These are phyloP conservation scores for Pythium sukuiense DNA, from an alignment of 352 stramenopile species.

Conservation along the genomic window DNA sequence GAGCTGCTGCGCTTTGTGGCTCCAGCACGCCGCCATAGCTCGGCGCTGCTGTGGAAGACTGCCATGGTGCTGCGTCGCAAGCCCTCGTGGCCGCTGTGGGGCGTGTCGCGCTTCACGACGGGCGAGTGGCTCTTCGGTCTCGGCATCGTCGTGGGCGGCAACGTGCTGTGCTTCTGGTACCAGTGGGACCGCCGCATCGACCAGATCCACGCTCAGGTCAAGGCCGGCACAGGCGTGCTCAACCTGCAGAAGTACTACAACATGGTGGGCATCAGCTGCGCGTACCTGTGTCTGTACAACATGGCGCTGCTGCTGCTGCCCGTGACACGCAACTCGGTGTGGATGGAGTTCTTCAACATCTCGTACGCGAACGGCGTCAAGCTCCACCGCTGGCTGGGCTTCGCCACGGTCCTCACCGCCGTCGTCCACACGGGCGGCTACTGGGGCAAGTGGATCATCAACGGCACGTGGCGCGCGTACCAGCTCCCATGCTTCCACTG, in stretches of 20 bases:
- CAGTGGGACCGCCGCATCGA: constrained; percentile 44
- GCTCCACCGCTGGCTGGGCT: constrained; percentile 41
- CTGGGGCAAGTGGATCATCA: constrained; percentile 23
- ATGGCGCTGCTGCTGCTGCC: constrained; percentile 59
- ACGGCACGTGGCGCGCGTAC: constrained; percentile 23
- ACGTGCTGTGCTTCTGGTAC: constrained; percentile 59
- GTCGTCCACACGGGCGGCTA: constrained; percentile 26
- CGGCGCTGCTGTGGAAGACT: constrained; percentile 37
- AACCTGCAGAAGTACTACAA: constrained; percentile 49
- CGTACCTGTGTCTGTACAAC: constrained; percentile 68
- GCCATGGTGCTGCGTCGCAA: constrained; percentile 56
- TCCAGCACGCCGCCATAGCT: constrained; percentile 37
- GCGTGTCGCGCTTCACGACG: constrained; percentile 44
- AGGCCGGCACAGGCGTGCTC: constrained; percentile 27
- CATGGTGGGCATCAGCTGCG: constrained; percentile 46
- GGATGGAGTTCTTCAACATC: constrained; percentile 46
- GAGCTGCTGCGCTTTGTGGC: constrained; percentile 49
- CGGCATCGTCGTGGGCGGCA: constrained; percentile 48
- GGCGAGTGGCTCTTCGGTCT: constrained; percentile 56
- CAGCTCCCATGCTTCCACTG: constrained; percentile 43
- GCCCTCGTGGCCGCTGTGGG: constrained; percentile 36
- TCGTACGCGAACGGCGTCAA: constrained; percentile 45
- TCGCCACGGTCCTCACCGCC: constrained; percentile 26
- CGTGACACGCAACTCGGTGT: constrained; percentile 34
- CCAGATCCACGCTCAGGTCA: constrained; percentile 4